A percentile compares a stretch with the other conserved stretches of the same genome.
These are phyloP conservation scores for Achlya hypogyna DNA, from an alignment of 352 stramenopile genomes.

Conservation along the genomic window DNA sequence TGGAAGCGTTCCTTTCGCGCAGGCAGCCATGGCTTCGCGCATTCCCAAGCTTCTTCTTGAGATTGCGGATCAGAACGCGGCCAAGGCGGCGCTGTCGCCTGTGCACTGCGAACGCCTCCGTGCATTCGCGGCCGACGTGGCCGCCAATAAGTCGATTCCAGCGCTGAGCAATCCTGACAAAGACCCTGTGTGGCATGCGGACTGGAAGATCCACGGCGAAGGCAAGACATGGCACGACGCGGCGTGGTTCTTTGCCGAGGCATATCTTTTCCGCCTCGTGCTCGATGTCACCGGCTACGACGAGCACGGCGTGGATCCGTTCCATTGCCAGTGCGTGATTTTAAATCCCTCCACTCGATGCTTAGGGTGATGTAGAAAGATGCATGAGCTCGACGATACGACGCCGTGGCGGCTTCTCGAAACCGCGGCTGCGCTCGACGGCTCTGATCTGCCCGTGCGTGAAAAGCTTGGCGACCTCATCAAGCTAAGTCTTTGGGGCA, in stretches of 20 bases:
- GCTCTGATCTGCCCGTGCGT: not conserved
- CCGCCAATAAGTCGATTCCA: constrained; percentile 34
- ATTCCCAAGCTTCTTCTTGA: constrained; percentile 50
- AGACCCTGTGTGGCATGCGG: constrained; percentile 26
- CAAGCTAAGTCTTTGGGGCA: constrained; percentile 68
- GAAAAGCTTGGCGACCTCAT: constrained; percentile 42
- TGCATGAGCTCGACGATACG: constrained; percentile 37
- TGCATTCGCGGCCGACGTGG: constrained; percentile 38
- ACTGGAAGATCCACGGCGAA: constrained; percentile 36
- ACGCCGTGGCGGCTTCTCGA: constrained; percentile 53
- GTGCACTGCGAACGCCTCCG: constrained; percentile 31
- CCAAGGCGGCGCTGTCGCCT: constrained; percentile 24
- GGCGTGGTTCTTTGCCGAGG: constrained; percentile 65
- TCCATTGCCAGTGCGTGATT: constrained; percentile 36
- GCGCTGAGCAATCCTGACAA: constrained; percentile 29
- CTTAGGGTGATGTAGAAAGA: constrained; percentile 28
- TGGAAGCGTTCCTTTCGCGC: constrained; percentile 33
- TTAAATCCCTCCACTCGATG: not conserved
- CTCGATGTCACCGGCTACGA: constrained; percentile 56
- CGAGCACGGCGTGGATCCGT: constrained; percentile 48
- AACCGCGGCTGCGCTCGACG: constrained; percentile 31
- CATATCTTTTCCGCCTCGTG: constrained; percentile 68
- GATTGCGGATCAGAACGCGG: constrained; percentile 38
- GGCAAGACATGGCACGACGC: constrained; percentile 58
- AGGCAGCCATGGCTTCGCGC: constrained; percentile 50